These are phyloP conservation scores for Apiospora koreana DNA, from an alignment of 2,329 filamentous ascomycete genomes.

Conservation along the genomic window DNA sequence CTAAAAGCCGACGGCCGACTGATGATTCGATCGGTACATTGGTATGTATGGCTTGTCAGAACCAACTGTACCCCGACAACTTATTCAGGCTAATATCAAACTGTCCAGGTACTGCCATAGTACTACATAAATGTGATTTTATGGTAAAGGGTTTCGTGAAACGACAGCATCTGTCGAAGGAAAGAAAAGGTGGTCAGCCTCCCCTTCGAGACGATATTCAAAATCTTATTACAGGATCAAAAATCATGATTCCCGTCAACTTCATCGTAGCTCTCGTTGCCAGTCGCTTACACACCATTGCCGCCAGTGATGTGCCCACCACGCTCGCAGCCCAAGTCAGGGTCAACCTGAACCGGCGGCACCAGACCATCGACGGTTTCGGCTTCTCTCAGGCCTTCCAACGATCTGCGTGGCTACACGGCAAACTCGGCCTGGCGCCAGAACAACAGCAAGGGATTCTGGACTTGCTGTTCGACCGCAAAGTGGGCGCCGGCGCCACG, in stretches of 20 bases:
- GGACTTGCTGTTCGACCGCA: conserved; percentile 36
- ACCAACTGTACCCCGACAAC: neutral
- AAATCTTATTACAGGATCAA: neutral
- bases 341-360: conserved; percentile 23
- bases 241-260: neutral
- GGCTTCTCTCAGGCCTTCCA: conserved; percentile 43
- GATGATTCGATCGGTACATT: too few species aligned
- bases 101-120: neutral
- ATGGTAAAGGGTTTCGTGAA: neutral
- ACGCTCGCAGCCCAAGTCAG: conserved; percentile 8
- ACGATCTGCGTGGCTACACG: conserved; percentile 31
- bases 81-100: neutral
- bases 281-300: neutral
- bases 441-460: conserved; percentile 34
- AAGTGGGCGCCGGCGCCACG: conserved; percentile 35
- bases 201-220: too few species aligned
- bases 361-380: conserved; percentile 44
- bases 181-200: neutral
- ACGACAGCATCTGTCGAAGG: neutral
- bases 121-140: neutral
- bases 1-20: too few species aligned
- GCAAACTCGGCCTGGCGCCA: conserved; percentile 23
- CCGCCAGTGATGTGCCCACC: neutral
- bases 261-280: neutral
- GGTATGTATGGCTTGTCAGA: too few species aligned